Base-by-base conservation (phyloP, 768 basidiomycete species). In the Krasilnikovozyma curviuscula region DNA sequence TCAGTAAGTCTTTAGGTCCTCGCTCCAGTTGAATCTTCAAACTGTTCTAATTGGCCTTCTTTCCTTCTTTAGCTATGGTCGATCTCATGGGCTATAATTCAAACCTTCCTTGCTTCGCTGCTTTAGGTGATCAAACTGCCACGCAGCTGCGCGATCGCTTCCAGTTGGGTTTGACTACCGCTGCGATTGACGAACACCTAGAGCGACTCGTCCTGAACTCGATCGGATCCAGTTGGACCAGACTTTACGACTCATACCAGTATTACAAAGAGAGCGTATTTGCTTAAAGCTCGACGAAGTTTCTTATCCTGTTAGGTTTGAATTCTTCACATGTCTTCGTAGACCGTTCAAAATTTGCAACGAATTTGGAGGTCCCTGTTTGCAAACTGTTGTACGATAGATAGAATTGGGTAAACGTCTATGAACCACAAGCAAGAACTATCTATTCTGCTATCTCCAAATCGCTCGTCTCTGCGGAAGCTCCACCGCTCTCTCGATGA, bases 21-120 rank as follows among this genome's bases (percentile, higher is more conserved):
- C 32, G 31, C 31, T 13, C 44, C 35, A 46, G 27, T 43, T 49
- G 27, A 33, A 21, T 45, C 46, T 32, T 18, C 56, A 38, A 54
- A 49, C 35, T 19, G 38, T 24, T 68, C 27, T 34, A 32, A 21
- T 39, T 31, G 13, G 1, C 42, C 25, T 39, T 37, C 7, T 39
- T 39, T 12, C 23, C 1, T 18, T 5, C 13, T 38, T 3, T 44
- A 78, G 76, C 76, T 33, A 71, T 97, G 57, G 88, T 97, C 32
- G 93, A 97, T 61, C 69, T 97, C 45, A 97, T 97, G 93, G 91
- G 97, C 66, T 89, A 86, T 72, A 81, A 84, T 61, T 93, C 86
- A 1, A 73, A 77, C 21, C 69, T 91, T 21, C 86, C 85, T 18
- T 93, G 93, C 65, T 98, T 98, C 59, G 72, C 75, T 31, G 75